These are phyloP conservation scores for Trebouxia sp. DNA, from an alignment of 139 green algal species.

Conservation along the genomic window DNA sequence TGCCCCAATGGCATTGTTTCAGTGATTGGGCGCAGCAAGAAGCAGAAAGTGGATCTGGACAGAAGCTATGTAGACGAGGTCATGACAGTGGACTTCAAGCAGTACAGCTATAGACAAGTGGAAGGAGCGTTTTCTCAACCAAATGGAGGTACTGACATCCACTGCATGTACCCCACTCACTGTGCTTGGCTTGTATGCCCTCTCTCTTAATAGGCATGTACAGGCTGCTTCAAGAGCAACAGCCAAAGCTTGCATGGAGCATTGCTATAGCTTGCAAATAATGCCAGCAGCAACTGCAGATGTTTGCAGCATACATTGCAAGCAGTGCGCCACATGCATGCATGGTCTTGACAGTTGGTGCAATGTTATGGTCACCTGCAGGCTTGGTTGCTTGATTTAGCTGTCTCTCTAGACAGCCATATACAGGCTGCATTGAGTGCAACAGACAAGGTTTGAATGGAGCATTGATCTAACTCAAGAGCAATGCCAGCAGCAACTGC, in stretches of 20 bases:
- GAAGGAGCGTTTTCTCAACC: constrained; percentile 91
- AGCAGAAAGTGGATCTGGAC: constrained; percentile 81
- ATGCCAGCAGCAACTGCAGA: too few relatives aligned
- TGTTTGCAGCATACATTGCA: too few relatives aligned
- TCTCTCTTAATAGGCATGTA: not conserved
- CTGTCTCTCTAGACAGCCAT: too few relatives aligned
- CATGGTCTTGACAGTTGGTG: too few relatives aligned
- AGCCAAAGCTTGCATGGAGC: not conserved
- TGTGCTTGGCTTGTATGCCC: not conserved
- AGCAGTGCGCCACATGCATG: too few relatives aligned
- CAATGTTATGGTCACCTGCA: too few relatives aligned
- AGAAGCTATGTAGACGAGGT: constrained; percentile 74
- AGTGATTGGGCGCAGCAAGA: constrained; percentile 61
- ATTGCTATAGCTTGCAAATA: not conserved
- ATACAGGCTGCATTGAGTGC: too few relatives aligned
- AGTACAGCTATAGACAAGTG: constrained; percentile 58
- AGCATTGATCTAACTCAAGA: too few relatives aligned
- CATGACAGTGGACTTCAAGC: constrained; percentile 47
- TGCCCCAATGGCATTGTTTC: not conserved
- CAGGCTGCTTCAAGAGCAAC: not conserved
- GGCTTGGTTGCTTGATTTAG: too few relatives aligned
- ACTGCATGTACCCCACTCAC: not conserved
- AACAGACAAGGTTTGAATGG: too few relatives aligned
- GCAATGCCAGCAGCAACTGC: too few relatives aligned
- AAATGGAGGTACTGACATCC: constrained; percentile 58